Percentiles rank a stretch among this genome's conserved stretches.
Evolutionary conservation across 495 filamentous ascomycete genomes (phyloP).

Genomic region (Tuber brumale): DNA sequence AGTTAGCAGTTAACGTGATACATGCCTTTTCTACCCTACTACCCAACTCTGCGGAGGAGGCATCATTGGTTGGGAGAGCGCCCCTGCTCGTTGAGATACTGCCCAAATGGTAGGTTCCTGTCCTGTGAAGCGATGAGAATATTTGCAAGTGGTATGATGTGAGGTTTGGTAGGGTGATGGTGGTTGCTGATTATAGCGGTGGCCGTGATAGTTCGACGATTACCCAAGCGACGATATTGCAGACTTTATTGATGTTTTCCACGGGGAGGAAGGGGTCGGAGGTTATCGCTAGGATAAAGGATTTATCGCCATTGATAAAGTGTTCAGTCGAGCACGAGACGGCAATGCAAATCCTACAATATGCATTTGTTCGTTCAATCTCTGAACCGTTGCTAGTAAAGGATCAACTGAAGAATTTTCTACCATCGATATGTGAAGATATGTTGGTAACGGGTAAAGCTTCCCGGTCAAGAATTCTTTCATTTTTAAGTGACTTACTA

Average conservation of each 20-base stretch:
- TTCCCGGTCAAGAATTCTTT: constrained; percentile 13
- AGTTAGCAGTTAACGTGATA: constrained; percentile 54
- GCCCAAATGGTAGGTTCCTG: constrained; percentile 47
- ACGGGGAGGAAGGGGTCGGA: constrained; percentile 43
- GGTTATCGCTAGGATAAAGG: constrained; percentile 46
- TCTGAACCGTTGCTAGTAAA: background rate
- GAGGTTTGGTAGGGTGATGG: background rate
- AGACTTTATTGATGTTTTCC: constrained; percentile 50
- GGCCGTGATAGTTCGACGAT: constrained; percentile 46
- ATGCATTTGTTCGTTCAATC: constrained; percentile 48
- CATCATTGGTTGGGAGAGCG: constrained; percentile 48
- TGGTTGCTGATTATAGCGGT: background rate
- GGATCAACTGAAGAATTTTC: constrained; percentile 15
- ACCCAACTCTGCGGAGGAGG: constrained; percentile 45
- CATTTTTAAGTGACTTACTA: constrained; percentile 31
- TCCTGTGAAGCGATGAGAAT: background rate
- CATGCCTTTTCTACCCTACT: constrained; percentile 55
- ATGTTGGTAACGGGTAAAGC: constrained; percentile 10
- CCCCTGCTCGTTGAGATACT: constrained; percentile 49
- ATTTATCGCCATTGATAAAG: constrained; percentile 50
- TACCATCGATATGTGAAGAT: constrained; percentile 13
- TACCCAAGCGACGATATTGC: constrained; percentile 49
- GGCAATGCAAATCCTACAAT: constrained; percentile 49
- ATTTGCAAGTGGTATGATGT: background rate
- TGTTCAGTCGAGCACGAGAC: constrained; percentile 50